Evolutionary conservation across 129 eudicot species (phyloP).

Genomic region (Escallonia rubra): DNA sequence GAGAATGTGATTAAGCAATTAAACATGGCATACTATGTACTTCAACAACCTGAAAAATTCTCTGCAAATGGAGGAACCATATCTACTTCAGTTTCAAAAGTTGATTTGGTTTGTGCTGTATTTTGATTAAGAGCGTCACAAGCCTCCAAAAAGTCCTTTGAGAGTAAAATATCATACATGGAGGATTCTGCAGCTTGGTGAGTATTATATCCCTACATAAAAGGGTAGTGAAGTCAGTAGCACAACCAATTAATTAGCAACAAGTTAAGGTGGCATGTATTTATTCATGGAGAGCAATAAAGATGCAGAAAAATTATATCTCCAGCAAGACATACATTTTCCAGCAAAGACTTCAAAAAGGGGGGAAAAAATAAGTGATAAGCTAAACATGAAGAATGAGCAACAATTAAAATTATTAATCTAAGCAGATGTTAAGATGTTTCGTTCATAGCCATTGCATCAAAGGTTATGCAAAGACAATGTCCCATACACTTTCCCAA

Average conservation of each 20-base stretch:
- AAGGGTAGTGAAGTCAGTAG: neutral
- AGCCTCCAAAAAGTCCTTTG: constrained; percentile 19
- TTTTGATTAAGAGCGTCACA: constrained; percentile 3
- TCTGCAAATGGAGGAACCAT: neutral
- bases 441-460: too few species aligned
- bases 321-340: too few species aligned
- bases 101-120: neutral
- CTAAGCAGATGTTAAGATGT: too few species aligned
- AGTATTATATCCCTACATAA: constrained; percentile 18
- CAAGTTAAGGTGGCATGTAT: neutral
- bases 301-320: too few species aligned
- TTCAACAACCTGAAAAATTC: neutral
- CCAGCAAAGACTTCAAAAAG: too few species aligned
- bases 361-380: too few species aligned
- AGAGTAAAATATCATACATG: constrained; percentile 11
- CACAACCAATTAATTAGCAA: neutral
- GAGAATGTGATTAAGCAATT: neutral
- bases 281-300: neutral
- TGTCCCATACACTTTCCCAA: too few species aligned
- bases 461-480: too few species aligned
- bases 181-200: constrained; percentile 8
- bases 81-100: neutral
- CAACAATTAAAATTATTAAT: too few species aligned
- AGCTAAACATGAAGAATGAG: too few species aligned
- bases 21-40: neutral